These are phyloP conservation scores for Dioscorea zingiberensis DNA, from an alignment of 106 monocot genomes.

Conservation along the genomic window DNA sequence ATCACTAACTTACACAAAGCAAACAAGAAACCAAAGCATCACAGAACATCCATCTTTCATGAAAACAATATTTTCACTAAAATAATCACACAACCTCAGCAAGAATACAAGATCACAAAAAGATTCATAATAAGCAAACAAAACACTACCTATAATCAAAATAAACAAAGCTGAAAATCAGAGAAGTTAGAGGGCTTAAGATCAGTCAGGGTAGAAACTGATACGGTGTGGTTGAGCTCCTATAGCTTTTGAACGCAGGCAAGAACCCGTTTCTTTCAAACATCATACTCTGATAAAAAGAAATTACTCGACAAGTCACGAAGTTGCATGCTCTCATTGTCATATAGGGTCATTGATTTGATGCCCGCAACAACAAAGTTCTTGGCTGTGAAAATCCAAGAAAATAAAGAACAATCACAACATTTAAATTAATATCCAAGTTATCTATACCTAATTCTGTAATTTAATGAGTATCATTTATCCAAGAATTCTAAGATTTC, in stretches of 20 bases:
- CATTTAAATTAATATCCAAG: not conserved
- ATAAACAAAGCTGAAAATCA: conserved; percentile 55
- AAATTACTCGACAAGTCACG: conserved; percentile 83
- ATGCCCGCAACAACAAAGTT: conserved; percentile 85
- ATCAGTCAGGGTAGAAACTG: no score
- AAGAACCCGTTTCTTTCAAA: conserved; percentile 63
- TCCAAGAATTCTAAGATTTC: no score
- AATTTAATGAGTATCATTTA: no score
- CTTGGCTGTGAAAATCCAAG: conserved; percentile 69
- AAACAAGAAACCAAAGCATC: no score
- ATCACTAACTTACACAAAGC: no score
- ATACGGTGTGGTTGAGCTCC: conserved; percentile 74
- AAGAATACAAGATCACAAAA: no score
- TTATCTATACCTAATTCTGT: not conserved
- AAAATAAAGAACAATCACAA: no score
- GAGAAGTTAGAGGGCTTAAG: conserved; percentile 58
- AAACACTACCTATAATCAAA: no score
- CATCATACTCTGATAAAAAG: conserved; percentile 61
- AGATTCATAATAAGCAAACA: no score
- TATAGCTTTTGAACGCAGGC: conserved; percentile 74
- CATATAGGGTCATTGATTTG: conserved; percentile 72
- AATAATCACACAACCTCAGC: no score
- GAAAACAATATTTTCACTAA: no score
- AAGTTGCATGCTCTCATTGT: conserved; percentile 51
- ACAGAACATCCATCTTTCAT: no score